Conservation (phyloP, 108 stramenopile genomes). For the Pseudonitzschia delicatissima region DNA sequence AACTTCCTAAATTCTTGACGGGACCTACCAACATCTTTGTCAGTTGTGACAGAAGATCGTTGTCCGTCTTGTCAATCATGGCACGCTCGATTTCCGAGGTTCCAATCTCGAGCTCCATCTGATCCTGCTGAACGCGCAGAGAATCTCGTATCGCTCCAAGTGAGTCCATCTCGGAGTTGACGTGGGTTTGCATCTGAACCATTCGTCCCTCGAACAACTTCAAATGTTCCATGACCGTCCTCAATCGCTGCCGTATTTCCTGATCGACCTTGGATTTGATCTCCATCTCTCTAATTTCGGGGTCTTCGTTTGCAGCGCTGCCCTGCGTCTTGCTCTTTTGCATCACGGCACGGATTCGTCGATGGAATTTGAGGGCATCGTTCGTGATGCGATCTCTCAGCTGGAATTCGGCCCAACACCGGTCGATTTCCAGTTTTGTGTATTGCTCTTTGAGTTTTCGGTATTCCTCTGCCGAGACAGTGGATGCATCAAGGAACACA, state of each 20-base stretch:
- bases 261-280: conserved; percentile 23
- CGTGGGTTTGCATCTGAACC: conserved; percentile 29
- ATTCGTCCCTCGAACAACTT: conserved; percentile 35
- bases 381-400: conserved; percentile 34
- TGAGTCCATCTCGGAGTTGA: conserved; percentile 18
- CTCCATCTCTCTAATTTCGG: neutral
- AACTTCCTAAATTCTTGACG: conserved; percentile 36
- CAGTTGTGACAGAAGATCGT: conserved; percentile 31
- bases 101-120: conserved; percentile 36
- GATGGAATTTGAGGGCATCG: conserved; percentile 31
- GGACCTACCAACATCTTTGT: conserved; percentile 35
- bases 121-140: conserved; percentile 24
- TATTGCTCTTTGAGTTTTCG: conserved; percentile 11
- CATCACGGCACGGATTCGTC: conserved; percentile 24
- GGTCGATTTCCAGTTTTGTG: conserved; percentile 23
- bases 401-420: conserved; percentile 32
- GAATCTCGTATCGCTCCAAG: conserved; percentile 24
- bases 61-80: conserved; percentile 23
- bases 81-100: conserved; percentile 17
- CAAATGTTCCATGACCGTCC: conserved; percentile 24
- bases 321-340: conserved; percentile 13
- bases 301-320: neutral
- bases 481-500: neutral
- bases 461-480: conserved; percentile 9
- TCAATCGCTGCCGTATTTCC: conserved; percentile 29